These are phyloP conservation scores for Cyclospora cayetanensis DNA, from an alignment of 169 alveolate species.

Conservation along the genomic window DNA sequence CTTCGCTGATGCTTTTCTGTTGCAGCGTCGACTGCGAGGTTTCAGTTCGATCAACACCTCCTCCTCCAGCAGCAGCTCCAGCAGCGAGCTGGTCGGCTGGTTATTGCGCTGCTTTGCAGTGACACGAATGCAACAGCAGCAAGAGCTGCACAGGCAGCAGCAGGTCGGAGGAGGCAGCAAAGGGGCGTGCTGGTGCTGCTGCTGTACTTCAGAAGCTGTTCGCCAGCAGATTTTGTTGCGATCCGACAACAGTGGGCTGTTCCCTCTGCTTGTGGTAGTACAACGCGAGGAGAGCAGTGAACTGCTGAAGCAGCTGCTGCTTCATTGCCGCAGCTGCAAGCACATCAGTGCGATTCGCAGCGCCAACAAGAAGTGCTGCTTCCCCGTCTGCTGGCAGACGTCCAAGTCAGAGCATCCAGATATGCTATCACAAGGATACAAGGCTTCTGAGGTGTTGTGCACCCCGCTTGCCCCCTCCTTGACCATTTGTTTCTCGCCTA, in stretches of 20 bases:
- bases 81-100: background rate
- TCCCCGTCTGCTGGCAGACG: no score
- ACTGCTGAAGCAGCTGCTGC: slow-evolving; percentile 33
- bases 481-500: no score
- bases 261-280: slow-evolving; percentile 34
- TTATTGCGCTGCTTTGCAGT: slow-evolving; percentile 8
- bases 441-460: slow-evolving; percentile 24
- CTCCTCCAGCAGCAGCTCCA: slow-evolving; percentile 21
- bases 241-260: background rate
- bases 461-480: no score
- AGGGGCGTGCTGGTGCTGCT: slow-evolving; percentile 6
- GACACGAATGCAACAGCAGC: slow-evolving; percentile 3
- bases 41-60: background rate
- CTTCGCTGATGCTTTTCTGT: background rate
- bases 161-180: background rate
- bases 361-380: no score
- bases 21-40: slow-evolving; percentile 14
- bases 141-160: background rate
- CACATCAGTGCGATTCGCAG: background rate
- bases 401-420: background rate
- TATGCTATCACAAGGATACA: slow-evolving; percentile 11
- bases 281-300: background rate
- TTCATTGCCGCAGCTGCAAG: slow-evolving; percentile 21
- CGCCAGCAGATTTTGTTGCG: slow-evolving; percentile 37
- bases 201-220: slow-evolving; percentile 34